phyloP scores from a whole-genome alignment of 768 basidiomycete genomes.

The Clathrus columnatus region DNA sequence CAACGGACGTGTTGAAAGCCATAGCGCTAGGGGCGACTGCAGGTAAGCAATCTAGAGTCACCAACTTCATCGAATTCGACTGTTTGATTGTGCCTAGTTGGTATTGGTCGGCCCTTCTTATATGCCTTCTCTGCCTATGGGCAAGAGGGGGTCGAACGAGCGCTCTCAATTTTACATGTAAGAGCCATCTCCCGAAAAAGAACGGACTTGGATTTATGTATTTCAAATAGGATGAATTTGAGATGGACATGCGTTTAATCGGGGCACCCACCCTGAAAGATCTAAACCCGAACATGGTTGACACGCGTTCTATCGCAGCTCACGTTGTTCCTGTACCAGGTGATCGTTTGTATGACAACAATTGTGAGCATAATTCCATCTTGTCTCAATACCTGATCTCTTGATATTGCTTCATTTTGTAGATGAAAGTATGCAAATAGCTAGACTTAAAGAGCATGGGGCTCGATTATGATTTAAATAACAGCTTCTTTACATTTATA shows the following conservation, averaged over 20 bases:
- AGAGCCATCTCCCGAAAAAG: conserved; percentile 15
- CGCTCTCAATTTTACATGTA: conserved; percentile 70
- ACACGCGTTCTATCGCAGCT: conserved; percentile 56
- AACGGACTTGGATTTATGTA: background rate
- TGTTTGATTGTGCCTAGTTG: conserved; percentile 35
- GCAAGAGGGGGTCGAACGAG: conserved; percentile 74
- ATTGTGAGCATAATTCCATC: conserved; percentile 52
- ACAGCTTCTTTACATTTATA: too few relatives aligned
- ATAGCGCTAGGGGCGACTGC: conserved; percentile 86
- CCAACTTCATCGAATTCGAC: conserved; percentile 29
- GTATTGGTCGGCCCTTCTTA: conserved; percentile 78
- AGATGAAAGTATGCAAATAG: conserved; percentile 28
- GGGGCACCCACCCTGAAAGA: conserved; percentile 78
- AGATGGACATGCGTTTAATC: conserved; percentile 93
- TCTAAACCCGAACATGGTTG: conserved; percentile 84
- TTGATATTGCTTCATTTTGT: background rate
- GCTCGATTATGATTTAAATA: conserved; percentile 32
- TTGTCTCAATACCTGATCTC: background rate
- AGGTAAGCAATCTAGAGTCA: conserved; percentile 40
- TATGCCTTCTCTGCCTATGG: conserved; percentile 90
- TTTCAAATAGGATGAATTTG: conserved; percentile 78
- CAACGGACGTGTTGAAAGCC: conserved; percentile 85
- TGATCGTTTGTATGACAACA: conserved; percentile 68
- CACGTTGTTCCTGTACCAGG: conserved; percentile 63
- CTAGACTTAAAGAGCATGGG: conserved; percentile 31